phyloP scores from a whole-genome alignment of 2,329 filamentous ascomycete species.

The Colletotrichum eleusines region DNA sequence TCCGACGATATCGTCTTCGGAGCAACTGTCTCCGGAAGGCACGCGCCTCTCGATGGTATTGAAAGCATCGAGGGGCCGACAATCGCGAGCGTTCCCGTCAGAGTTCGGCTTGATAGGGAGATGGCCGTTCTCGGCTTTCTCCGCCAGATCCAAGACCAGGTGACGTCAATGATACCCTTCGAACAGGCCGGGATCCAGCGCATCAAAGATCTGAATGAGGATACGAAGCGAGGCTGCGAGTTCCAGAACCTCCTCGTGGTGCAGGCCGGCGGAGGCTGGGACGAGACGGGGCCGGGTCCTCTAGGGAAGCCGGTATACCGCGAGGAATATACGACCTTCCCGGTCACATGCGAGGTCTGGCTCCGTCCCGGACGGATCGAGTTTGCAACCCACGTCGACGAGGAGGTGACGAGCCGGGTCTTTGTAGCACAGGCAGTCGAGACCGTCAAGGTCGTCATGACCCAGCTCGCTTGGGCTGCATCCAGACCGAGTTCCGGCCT shows the following conservation, averaged over 20 bases:
- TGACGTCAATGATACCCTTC: conserved; percentile 43
- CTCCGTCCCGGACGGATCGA: conserved; percentile 15
- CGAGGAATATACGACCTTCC: conserved; percentile 37
- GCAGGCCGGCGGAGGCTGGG: conserved; percentile 42
- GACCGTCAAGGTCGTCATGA: conserved; percentile 25
- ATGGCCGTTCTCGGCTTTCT: conserved; percentile 28
- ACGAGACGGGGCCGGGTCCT: conserved; percentile 19
- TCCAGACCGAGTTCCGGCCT: background rate
- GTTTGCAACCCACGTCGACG: conserved; percentile 36
- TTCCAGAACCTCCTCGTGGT: conserved; percentile 50
- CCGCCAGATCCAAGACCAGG: conserved; percentile 39
- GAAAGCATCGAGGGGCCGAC: conserved; percentile 48
- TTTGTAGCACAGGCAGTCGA: conserved; percentile 27
- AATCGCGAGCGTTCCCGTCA: conserved; percentile 49
- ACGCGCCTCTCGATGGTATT: conserved; percentile 46
- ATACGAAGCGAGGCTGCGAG: conserved; percentile 41
- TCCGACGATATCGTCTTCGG: conserved; percentile 47
- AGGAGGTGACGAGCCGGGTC: conserved; percentile 23
- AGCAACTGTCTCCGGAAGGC: conserved; percentile 47
- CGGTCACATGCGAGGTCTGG: conserved; percentile 34
- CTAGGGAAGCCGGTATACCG: conserved; percentile 29
- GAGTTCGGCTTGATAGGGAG: conserved; percentile 39
- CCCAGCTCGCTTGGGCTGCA: conserved; percentile 16
- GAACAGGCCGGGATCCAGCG: conserved; percentile 44
- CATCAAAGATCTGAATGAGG: conserved; percentile 38